Percentiles rank a stretch among this genome's conserved stretches.
These are phyloP conservation scores for Cadophora sp. DNA, from an alignment of 2,329 filamentous ascomycete genomes.

Conservation along the genomic window DNA sequence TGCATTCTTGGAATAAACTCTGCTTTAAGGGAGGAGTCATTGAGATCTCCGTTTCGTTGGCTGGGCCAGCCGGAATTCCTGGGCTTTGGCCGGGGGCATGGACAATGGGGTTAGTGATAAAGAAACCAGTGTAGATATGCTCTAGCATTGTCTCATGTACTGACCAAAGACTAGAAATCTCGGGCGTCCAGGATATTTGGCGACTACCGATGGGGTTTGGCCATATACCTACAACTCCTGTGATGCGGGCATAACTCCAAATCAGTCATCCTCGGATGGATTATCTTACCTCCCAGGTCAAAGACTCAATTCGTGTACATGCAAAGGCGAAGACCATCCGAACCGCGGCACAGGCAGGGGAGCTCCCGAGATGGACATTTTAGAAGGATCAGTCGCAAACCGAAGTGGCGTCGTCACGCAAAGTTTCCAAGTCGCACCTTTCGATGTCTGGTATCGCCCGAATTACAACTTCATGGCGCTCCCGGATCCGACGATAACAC, in stretches of 20 bases:
- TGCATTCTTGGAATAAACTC: constrained; percentile 59
- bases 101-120: constrained; percentile 53
- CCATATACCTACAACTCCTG: constrained; percentile 60
- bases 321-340: constrained; percentile 68
- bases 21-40: constrained; percentile 61
- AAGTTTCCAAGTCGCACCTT: constrained; percentile 47
- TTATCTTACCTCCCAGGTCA: constrained; percentile 72
- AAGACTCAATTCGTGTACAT: constrained; percentile 71
- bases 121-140: background rate
- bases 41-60: constrained; percentile 58
- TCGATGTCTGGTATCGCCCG: constrained; percentile 55
- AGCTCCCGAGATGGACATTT: constrained; percentile 73
- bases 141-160: background rate
- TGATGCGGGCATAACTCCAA: constrained; percentile 71
- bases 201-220: constrained; percentile 60
- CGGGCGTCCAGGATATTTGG: constrained; percentile 56
- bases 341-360: constrained; percentile 67
- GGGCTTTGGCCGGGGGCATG: constrained; percentile 60
- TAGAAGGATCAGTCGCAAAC: constrained; percentile 61
- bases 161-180: constrained; percentile 46
- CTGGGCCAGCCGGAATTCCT: constrained; percentile 55
- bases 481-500: constrained; percentile 54
- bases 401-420: constrained; percentile 48
- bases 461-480: constrained; percentile 59
- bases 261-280: constrained; percentile 71